phyloP scores from a whole-genome alignment of 371 early-diverging fungal species.

The Syncephalastrum contaminatum region DNA sequence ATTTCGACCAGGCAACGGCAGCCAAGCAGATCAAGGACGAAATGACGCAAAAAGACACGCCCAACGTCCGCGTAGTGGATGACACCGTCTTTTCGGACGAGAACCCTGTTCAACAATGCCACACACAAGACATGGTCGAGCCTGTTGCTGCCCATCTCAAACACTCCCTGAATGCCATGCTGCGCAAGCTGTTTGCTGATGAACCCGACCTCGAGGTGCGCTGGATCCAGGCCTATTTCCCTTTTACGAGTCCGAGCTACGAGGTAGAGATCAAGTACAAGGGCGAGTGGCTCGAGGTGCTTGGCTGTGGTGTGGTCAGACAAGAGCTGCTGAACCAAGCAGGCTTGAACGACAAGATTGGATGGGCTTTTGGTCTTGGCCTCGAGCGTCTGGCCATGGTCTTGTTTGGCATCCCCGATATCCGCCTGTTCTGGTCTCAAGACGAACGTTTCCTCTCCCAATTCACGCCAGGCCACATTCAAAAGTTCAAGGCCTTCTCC shows the following conservation, averaged over 20 bases:
- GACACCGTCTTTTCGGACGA: constrained; percentile 56
- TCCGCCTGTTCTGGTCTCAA: constrained; percentile 93
- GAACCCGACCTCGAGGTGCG: constrained; percentile 77
- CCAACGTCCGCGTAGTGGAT: constrained; percentile 53
- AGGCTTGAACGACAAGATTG: constrained; percentile 72
- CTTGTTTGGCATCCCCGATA: constrained; percentile 93
- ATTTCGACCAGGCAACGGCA: constrained; percentile 38
- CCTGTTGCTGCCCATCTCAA: constrained; percentile 72
- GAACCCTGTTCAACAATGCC: constrained; percentile 61
- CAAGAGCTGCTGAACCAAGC: constrained; percentile 80
- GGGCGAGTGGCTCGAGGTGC: constrained; percentile 94
- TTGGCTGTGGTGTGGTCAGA: constrained; percentile 92
- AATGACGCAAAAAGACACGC: constrained; percentile 21
- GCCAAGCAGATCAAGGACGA: constrained; percentile 20
- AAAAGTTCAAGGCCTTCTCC: constrained; percentile 79
- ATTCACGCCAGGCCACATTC: constrained; percentile 69
- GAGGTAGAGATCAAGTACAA: constrained; percentile 93
- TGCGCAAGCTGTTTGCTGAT: constrained; percentile 66
- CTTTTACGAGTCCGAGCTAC: constrained; percentile 95
- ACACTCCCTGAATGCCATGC: constrained; percentile 77
- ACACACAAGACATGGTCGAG: constrained; percentile 50
- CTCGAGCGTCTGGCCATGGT: constrained; percentile 97
- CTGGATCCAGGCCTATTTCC: constrained; percentile 96
- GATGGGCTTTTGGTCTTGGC: constrained; percentile 98
- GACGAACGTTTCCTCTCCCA: constrained; percentile 89